phyloP scores from a whole-genome alignment of 2,329 filamentous ascomycete genomes.

The Coniella vitis region DNA sequence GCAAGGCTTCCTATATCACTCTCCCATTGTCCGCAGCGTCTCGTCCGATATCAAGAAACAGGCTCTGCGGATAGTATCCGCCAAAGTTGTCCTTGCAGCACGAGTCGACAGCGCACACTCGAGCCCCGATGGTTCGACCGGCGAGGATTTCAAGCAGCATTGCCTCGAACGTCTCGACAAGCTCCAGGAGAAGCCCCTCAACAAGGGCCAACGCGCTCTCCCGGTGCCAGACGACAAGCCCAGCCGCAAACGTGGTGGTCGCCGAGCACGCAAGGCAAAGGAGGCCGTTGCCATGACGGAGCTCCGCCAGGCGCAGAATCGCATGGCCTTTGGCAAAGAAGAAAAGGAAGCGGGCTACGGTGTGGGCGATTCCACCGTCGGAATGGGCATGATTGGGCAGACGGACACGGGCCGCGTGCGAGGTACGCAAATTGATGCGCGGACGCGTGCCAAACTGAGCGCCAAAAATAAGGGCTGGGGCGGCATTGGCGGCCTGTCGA shows the following conservation, averaged over 20 bases:
- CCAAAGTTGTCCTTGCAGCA: constrained; percentile 89
- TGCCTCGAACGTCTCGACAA: constrained; percentile 87
- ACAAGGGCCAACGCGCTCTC: constrained; percentile 78
- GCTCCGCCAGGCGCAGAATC: constrained; percentile 89
- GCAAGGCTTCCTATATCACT: constrained; percentile 90
- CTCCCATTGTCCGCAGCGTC: constrained; percentile 78
- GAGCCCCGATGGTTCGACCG: constrained; percentile 72
- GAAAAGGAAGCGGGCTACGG: constrained; percentile 92
- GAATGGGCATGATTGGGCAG: constrained; percentile 92
- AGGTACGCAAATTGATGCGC: constrained; percentile 81
- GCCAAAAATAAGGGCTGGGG: constrained; percentile 98
- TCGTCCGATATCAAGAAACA: constrained; percentile 84
- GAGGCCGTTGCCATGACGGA: constrained; percentile 97
- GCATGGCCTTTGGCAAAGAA: constrained; percentile 92
- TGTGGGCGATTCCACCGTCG: constrained; percentile 74
- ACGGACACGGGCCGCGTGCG: constrained; percentile 84
- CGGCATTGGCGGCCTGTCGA: constrained; percentile 52
- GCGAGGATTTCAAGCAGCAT: constrained; percentile 73
- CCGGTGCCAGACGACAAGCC: constrained; percentile 95
- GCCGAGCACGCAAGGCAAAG: constrained; percentile 87
- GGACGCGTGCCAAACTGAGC: constrained; percentile 85
- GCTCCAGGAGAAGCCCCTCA: constrained; percentile 82
- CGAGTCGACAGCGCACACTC: constrained; percentile 83
- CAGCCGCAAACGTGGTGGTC: constrained; percentile 82
- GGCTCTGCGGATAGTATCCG: constrained; percentile 89